Conservation (phyloP, 1,284 basidiomycete species). For the Tausonia pullulans region DNA sequence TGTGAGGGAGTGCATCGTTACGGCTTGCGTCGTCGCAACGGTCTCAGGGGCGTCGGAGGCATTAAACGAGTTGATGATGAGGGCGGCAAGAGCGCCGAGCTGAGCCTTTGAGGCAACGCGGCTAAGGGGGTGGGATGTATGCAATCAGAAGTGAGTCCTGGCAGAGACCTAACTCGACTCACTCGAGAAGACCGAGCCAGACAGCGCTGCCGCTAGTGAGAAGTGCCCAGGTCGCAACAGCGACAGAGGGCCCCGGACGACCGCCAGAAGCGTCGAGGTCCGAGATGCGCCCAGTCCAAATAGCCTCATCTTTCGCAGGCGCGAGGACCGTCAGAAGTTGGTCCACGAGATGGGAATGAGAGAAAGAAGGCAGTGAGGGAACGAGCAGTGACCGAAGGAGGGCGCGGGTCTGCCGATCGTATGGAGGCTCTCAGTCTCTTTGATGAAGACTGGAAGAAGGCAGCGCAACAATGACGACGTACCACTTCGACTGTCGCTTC, state of each 20-base stretch:
- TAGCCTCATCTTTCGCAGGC: background rate
- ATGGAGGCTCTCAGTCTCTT: no score
- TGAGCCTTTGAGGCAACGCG: slow-evolving; percentile 1
- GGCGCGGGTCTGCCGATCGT: background rate
- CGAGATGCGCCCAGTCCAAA: slow-evolving; percentile 3
- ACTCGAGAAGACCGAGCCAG: slow-evolving; percentile 16
- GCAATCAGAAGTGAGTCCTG: background rate
- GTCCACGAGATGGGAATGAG: background rate
- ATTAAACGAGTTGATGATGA: slow-evolving; percentile 14
- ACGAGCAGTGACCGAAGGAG: slow-evolving; percentile 1
- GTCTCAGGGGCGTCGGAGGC: no score
- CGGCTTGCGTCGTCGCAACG: no score
- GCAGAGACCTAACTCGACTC: background rate
- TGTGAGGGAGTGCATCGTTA: slow-evolving; percentile 14
- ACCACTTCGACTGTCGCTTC: slow-evolving; percentile 6
- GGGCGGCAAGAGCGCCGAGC: slow-evolving; percentile 5
- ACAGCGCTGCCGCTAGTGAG: slow-evolving; percentile 1
- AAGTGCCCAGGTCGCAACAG: slow-evolving; percentile 9
- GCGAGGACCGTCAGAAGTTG: no score
- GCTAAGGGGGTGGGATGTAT: background rate
- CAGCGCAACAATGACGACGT: background rate
- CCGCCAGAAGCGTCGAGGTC: slow-evolving; percentile 3
- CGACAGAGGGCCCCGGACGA: slow-evolving; percentile 1
- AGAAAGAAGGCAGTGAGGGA: background rate
- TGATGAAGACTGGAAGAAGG: background rate